phyloP scores from a whole-genome alignment of 2,329 filamentous ascomycete species.

The Xylariomycetidae sp. region DNA sequence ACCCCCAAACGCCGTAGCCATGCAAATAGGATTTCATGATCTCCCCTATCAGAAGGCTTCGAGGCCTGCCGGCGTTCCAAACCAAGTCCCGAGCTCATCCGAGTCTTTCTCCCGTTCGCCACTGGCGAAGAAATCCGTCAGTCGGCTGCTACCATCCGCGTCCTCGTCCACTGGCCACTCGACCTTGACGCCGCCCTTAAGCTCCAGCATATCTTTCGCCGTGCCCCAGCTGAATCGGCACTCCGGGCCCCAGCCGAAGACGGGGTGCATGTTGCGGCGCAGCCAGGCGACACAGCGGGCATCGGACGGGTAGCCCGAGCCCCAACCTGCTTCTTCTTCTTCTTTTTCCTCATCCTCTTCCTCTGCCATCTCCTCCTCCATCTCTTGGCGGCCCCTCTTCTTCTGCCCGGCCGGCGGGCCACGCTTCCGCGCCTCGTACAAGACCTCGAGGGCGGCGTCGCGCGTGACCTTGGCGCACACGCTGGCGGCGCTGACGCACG shows the following conservation, averaged over 20 bases:
- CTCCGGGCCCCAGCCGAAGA: slow-evolving; percentile 93
- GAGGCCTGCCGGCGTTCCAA: slow-evolving; percentile 63
- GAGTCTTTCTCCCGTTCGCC: slow-evolving; percentile 38
- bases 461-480: slow-evolving; percentile 95
- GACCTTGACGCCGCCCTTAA: slow-evolving; percentile 64
- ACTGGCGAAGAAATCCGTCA: slow-evolving; percentile 61
- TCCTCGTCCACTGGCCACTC: slow-evolving; percentile 75
- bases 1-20: slow-evolving; percentile 17
- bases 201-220: slow-evolving; percentile 84
- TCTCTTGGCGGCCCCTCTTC: slow-evolving; percentile 17
- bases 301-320: slow-evolving; percentile 91
- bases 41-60: slow-evolving; percentile 59
- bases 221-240: slow-evolving; percentile 96
- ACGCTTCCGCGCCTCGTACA: slow-evolving; percentile 52
- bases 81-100: slow-evolving; percentile 75
- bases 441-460: slow-evolving; percentile 78
- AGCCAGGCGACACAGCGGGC: slow-evolving; percentile 75
- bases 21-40: slow-evolving; percentile 9
- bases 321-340: slow-evolving; percentile 58
- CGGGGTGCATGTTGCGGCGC: slow-evolving; percentile 77
- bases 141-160: slow-evolving; percentile 61
- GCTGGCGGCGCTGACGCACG: slow-evolving; percentile 86
- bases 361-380: slow-evolving; percentile 16
- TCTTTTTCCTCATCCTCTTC: slow-evolving; percentile 17
- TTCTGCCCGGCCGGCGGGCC: slow-evolving; percentile 12